phyloP scores from a whole-genome alignment of 192 early-diverging fungal genomes.

The Backusella mclennaniae region DNA sequence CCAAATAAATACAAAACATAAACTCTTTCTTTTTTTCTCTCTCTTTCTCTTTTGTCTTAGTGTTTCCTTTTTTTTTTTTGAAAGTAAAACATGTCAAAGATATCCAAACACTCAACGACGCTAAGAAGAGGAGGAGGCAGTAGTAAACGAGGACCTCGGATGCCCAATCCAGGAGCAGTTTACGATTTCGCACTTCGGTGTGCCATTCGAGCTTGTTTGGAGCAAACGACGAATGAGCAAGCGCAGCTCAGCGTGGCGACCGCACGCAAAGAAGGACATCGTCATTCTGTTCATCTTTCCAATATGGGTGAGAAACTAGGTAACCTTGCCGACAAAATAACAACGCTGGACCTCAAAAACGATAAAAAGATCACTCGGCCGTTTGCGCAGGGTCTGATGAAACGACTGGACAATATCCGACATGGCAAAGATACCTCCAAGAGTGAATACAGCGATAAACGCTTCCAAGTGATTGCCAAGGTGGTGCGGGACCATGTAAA shows the following conservation, averaged over 20 bases:
- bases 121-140: constrained; percentile 20
- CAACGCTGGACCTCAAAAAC: constrained; percentile 19
- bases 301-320: constrained; percentile 26
- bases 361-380: constrained; percentile 45
- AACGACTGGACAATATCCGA: constrained; percentile 46
- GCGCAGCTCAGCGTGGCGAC: neutral
- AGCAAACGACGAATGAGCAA: constrained; percentile 16
- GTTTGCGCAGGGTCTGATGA: constrained; percentile 39
- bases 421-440: constrained; percentile 40
- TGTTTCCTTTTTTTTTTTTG: neutral
- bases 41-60: neutral
- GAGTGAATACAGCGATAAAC: constrained; percentile 44
- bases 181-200: constrained; percentile 41
- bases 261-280: constrained; percentile 2
- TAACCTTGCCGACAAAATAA: constrained; percentile 27
- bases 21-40: neutral
- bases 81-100: neutral
- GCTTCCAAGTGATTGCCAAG: constrained; percentile 36
- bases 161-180: constrained; percentile 18
- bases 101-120: neutral
- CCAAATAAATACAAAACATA: neutral
- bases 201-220: constrained; percentile 36
- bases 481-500: constrained; percentile 38
- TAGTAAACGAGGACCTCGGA: neutral
- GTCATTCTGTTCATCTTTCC: constrained; percentile 16